Evolutionary conservation across 1,284 basidiomycete genomes (phyloP), one percentile per base, ranked within the genome.

Genomic region (Microbotryum scabiosae): DNA sequence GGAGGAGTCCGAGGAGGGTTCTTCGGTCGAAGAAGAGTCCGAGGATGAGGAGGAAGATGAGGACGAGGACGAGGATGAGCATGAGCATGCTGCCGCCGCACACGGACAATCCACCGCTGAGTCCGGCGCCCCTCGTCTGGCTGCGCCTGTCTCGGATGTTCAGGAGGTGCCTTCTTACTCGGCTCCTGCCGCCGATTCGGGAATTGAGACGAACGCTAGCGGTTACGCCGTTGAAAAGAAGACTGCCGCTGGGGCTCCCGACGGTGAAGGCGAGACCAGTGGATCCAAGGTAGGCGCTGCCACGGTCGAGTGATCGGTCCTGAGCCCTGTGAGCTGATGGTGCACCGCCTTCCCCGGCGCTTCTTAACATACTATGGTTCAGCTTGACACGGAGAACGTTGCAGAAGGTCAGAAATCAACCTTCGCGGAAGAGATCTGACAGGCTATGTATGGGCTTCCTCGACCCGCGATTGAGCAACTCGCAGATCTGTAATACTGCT

Each of bases 1-100:
- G 2, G 74, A 83, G 54, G 82, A 84, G 23, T 82, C 83, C 50
- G 84, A 82, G 21, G 85, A 84, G 57, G 85, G 84, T 10, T 84
- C 83, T 44, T 86, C 83, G 56, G 78, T 84, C 28, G 88, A 88
- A 70, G 87, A 87, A 60, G 87, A 87, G 62, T 83, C 84, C 54
- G 83, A 84, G 8, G 84, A 82, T 45, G 70, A 73, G 45, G 71
- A 70, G 1, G 80, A 79, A 54, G 79, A 75, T 48, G 73, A 76
- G 47, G 71, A 73, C 50, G 73, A 77, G 26, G 78, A 79, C n/a
- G 78, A 76, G 26, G 77, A 79, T 54, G 74, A 74, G 73, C 45
- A 77, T 76, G 55, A 71, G 73, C 14, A 71, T 23, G 53, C 47
- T 16, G 30, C 30, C 16, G 25, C 41, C 28, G n/a, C 44, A 28